phyloP scores from a whole-genome alignment of 2,329 filamentous ascomycete genomes.

The Lachnellula occidentalis region DNA sequence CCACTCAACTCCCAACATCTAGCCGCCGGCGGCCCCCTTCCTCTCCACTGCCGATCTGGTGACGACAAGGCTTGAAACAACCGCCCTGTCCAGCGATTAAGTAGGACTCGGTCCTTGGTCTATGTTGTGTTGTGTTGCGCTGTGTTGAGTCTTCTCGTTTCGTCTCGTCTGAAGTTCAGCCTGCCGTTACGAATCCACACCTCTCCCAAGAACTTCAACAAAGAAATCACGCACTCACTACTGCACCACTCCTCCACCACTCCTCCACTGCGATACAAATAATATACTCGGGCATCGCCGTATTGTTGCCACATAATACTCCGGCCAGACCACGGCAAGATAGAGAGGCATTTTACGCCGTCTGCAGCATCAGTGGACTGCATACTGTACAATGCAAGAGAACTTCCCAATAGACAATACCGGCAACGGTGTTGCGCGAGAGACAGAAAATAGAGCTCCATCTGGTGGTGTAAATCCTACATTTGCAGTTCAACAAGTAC shows the following conservation, averaged over 20 bases:
- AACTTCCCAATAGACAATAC: constrained; percentile 16
- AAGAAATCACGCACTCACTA: constrained; percentile 5
- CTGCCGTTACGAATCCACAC: background rate
- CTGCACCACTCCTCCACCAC: constrained; percentile 5
- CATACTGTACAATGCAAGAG: constrained; percentile 24
- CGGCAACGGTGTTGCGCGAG: constrained; percentile 17
- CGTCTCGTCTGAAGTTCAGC: background rate
- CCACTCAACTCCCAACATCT: background rate
- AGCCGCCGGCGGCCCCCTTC: constrained; percentile 7
- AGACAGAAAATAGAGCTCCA: constrained; percentile 11
- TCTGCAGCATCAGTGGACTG: constrained; percentile 20
- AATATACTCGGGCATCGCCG: background rate
- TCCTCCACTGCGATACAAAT: background rate
- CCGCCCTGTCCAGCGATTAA: background rate
- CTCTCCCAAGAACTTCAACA: background rate
- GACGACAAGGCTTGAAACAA: constrained; percentile 18
- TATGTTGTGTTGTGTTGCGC: no score
- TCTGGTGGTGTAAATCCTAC: constrained; percentile 10
- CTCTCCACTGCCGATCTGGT: constrained; percentile 10
- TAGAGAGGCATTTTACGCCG: constrained; percentile 6
- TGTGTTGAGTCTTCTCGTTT: no score
- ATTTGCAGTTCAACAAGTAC: constrained; percentile 15
- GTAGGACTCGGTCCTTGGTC: no score
- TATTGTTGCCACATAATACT: constrained; percentile 3
- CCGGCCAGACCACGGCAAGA: constrained; percentile 3